Percentiles rank a stretch among this genome's conserved stretches.
Evolutionary conservation across 768 basidiomycete species (phyloP).

Genomic region (Lactarius indigo): DNA sequence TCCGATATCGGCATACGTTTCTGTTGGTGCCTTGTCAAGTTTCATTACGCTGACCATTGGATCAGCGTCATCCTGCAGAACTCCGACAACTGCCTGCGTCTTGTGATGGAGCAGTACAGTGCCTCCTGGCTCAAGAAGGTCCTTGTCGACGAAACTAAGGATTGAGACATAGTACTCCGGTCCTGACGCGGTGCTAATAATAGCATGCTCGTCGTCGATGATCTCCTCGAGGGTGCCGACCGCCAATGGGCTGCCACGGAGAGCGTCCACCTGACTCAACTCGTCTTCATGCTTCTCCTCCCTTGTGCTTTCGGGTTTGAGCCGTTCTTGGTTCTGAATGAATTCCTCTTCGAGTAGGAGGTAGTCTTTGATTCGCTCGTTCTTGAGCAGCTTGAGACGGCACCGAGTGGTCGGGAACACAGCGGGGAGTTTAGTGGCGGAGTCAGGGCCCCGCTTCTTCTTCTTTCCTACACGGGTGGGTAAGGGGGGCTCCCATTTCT

Average conservation of each 20-base stretch:
- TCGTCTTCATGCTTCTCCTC: slow-evolving; percentile 98
- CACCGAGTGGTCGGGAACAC: slow-evolving; percentile 95
- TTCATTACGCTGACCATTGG: slow-evolving; percentile 99
- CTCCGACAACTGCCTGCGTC: slow-evolving; percentile 91
- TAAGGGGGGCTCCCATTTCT: slow-evolving; percentile 98
- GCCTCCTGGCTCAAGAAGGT: slow-evolving; percentile 93
- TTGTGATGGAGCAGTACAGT: slow-evolving; percentile 95
- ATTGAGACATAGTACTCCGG: slow-evolving; percentile 97
- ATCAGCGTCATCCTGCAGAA: slow-evolving; percentile 91
- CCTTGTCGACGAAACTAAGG: slow-evolving; percentile 98
- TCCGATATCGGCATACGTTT: slow-evolving; percentile 98
- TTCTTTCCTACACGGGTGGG: slow-evolving; percentile 97
- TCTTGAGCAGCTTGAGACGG: slow-evolving; percentile 90
- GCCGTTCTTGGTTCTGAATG: slow-evolving; percentile 84
- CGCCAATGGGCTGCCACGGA: slow-evolving; percentile 96
- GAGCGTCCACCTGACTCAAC: slow-evolving; percentile 85
- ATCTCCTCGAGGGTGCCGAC: slow-evolving; percentile 98
- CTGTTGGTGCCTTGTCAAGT: slow-evolving; percentile 97
- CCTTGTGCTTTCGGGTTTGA: slow-evolving; percentile 80
- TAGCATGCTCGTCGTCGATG: slow-evolving; percentile 98
- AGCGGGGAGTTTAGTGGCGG: slow-evolving; percentile 86
- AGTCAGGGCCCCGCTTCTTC: slow-evolving; percentile 88
- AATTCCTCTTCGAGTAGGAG: slow-evolving; percentile 94
- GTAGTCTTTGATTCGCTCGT: slow-evolving; percentile 98
- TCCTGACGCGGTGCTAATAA: slow-evolving; percentile 90